Evolutionary conservation across 2,329 filamentous ascomycete genomes (phyloP).

Genomic region (Fusarium temperatum): DNA sequence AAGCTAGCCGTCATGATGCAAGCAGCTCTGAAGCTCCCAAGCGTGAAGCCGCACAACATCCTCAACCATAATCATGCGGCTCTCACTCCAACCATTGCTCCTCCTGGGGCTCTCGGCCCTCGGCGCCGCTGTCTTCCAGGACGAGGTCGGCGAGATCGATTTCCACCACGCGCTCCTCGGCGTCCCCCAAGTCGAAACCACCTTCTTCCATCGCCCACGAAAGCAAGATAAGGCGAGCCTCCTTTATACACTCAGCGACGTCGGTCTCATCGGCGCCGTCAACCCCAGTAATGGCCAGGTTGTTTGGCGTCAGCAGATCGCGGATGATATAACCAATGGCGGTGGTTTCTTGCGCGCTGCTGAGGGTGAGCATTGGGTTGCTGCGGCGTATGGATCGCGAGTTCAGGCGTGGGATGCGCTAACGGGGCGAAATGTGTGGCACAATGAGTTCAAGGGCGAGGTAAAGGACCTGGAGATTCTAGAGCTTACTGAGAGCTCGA

Average conservation of each 20-base stretch:
- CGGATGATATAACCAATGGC: slow-evolving; percentile 57
- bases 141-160: slow-evolving; percentile 92
- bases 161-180: slow-evolving; percentile 93
- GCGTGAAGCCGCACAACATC: slow-evolving; percentile 39
- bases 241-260: slow-evolving; percentile 89
- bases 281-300: slow-evolving; percentile 86
- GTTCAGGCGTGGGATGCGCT: slow-evolving; percentile 86
- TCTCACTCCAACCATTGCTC: slow-evolving; percentile 48
- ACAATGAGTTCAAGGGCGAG: slow-evolving; percentile 64
- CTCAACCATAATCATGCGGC: slow-evolving; percentile 46
- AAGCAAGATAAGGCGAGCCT: slow-evolving; percentile 85
- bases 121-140: slow-evolving; percentile 77
- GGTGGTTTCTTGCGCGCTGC: slow-evolving; percentile 72
- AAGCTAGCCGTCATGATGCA: slow-evolving; percentile 37
- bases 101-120: slow-evolving; percentile 53
- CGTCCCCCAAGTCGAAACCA: slow-evolving; percentile 80
- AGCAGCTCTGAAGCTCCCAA: slow-evolving; percentile 36
- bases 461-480: slow-evolving; percentile 80
- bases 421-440: slow-evolving; percentile 83
- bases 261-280: slow-evolving; percentile 83
- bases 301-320: slow-evolving; percentile 84
- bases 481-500: slow-evolving; percentile 69
- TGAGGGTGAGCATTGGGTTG: slow-evolving; percentile 80
- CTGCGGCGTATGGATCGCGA: slow-evolving; percentile 74
- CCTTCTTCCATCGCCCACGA: slow-evolving; percentile 93